Conservation (phyloP, 208 protist genomes). For the Leishmania amazonensis region DNA sequence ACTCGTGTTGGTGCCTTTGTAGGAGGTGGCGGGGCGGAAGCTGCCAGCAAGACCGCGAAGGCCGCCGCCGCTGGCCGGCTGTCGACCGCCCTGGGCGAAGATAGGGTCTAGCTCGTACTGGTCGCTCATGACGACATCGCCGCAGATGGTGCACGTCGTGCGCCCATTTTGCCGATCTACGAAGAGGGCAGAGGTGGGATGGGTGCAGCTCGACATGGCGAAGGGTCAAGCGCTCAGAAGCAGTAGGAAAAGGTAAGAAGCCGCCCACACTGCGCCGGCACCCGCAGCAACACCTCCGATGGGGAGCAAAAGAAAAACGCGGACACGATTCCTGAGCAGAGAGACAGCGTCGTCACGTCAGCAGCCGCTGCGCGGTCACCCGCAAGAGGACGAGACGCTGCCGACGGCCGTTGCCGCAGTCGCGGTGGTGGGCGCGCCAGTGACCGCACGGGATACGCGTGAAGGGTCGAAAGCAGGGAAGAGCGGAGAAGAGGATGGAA, state of each 20-base stretch:
- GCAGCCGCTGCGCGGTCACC: neutral
- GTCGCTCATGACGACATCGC: conserved; percentile 65
- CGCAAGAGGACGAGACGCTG: neutral
- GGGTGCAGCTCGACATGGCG: conserved; percentile 62
- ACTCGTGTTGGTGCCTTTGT: conserved; percentile 21
- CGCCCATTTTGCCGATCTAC: conserved; percentile 58
- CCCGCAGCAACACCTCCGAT: neutral
- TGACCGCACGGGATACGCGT: neutral
- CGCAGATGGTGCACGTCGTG: conserved; percentile 84
- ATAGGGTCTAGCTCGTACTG: conserved; percentile 85
- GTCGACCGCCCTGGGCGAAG: conserved; percentile 45
- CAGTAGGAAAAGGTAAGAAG: neutral
- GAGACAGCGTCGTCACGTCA: neutral
- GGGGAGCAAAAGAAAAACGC: neutral
- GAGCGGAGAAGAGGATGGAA: neutral
- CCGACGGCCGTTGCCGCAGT: neutral
- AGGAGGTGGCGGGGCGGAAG: conserved; percentile 51
- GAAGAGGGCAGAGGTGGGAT: conserved; percentile 75
- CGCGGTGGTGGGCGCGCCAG: neutral
- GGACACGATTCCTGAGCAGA: neutral
- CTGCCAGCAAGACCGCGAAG: conserved; percentile 32
- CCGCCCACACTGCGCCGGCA: neutral
- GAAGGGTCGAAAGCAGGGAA: neutral
- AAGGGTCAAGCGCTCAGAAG: neutral
- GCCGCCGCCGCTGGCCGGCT: conserved; percentile 10